Evolutionary conservation across 176 grass and related monocot species (phyloP).

Genomic region (Raddia distichophylla): DNA sequence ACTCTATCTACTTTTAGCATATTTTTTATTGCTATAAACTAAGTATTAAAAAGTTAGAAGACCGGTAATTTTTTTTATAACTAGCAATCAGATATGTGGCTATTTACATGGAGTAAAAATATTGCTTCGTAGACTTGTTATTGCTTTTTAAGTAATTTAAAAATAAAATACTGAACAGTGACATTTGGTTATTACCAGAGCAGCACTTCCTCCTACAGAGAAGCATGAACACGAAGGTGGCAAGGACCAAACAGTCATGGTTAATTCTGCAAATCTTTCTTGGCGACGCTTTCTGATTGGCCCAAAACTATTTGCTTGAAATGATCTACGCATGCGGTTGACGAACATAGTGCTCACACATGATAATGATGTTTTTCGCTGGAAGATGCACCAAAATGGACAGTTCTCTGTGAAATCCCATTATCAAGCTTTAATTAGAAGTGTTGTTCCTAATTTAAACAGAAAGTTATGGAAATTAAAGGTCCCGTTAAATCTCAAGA

Average conservation of each 20-base stretch:
- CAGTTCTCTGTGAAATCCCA: no score
- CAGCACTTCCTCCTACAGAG: conserved; percentile 33
- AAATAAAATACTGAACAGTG: conserved; percentile 19
- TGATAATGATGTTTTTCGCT: no score
- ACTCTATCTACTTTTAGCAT: neutral
- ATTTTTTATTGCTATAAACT: conserved; percentile 17
- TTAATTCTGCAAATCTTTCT: conserved; percentile 41
- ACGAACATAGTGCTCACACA: no score
- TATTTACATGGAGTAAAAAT: neutral
- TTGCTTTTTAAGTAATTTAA: conserved; percentile 19
- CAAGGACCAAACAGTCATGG: conserved; percentile 29
- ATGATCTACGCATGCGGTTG: no score
- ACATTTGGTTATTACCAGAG: conserved; percentile 47
- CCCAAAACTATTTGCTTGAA: no score
- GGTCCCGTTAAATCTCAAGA: no score
- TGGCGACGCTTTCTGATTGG: no score
- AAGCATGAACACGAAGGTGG: conserved; percentile 30
- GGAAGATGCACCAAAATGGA: no score
- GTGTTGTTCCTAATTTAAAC: no score
- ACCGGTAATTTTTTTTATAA: conserved; percentile 20
- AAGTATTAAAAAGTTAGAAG: conserved; percentile 2
- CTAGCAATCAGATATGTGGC: neutral
- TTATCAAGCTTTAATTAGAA: no score
- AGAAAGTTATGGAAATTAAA: no score
- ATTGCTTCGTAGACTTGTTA: neutral